Evolutionary conservation across 164 flowering plant species (phyloP).

Genomic region (Nelumbo lutea): DNA sequence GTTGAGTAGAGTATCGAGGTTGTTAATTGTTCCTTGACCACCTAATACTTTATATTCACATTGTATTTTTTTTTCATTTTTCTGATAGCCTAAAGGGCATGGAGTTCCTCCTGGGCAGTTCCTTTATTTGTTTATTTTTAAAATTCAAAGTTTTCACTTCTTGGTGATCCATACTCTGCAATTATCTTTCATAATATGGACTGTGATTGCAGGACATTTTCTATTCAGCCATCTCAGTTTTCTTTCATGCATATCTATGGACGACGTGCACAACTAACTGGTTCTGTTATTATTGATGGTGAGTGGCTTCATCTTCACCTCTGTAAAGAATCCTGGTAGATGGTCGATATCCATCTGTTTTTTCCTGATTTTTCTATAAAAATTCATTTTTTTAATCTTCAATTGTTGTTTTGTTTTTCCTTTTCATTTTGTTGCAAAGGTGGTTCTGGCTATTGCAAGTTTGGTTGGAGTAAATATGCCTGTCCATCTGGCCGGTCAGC

Average conservation of each 20-base stretch:
- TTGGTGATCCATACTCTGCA: too few relatives aligned
- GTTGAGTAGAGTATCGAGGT: too few relatives aligned
- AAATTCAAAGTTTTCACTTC: too few relatives aligned
- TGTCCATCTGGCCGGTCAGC: constrained; percentile 76
- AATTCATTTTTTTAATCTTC: neutral
- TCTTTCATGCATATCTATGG: constrained; percentile 65
- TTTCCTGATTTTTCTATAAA: neutral
- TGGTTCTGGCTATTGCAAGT: constrained; percentile 97
- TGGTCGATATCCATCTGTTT: neutral
- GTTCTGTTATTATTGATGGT: constrained; percentile 86
- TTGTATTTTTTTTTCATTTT: too few relatives aligned
- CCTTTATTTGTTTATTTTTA: too few relatives aligned
- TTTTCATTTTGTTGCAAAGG: constrained; percentile 35
- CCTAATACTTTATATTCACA: too few relatives aligned
- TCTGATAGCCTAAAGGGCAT: too few relatives aligned
- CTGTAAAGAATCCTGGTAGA: neutral
- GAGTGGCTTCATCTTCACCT: constrained; percentile 10
- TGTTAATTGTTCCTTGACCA: too few relatives aligned
- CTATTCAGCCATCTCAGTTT: constrained; percentile 29
- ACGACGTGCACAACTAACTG: constrained; percentile 50
- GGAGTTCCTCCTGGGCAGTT: too few relatives aligned
- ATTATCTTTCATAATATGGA: neutral
- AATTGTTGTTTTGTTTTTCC: neutral
- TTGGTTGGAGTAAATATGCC: constrained; percentile 88
- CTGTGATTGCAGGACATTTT: constrained; percentile 39